These are phyloP conservation scores for Avena atlantica DNA, from an alignment of 176 grass and related monocot species.

Conservation along the genomic window DNA sequence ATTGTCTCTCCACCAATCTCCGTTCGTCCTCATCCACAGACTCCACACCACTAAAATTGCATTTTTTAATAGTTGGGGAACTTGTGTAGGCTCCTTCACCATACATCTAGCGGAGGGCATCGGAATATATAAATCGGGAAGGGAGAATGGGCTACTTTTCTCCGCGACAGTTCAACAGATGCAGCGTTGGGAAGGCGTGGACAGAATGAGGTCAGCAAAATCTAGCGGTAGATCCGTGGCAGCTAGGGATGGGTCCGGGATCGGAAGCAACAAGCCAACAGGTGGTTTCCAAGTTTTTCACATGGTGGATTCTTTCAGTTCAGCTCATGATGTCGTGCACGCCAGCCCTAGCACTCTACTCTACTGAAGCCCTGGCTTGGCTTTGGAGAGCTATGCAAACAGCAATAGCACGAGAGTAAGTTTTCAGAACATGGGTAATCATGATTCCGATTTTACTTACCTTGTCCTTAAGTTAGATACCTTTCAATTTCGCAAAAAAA, in stretches of 20 bases:
- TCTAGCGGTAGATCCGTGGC: constrained; percentile 68
- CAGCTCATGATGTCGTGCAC: neutral
- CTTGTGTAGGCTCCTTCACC: constrained; percentile 2
- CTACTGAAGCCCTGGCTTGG: neutral
- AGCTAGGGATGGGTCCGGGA: constrained; percentile 40
- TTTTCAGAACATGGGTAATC: no score
- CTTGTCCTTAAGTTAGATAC: no score
- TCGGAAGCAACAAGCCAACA: constrained; percentile 22
- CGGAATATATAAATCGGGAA: constrained; percentile 17
- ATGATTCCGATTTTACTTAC: no score
- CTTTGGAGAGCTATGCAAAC: neutral
- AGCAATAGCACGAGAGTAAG: no score
- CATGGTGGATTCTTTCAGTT: neutral
- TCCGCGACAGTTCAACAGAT: constrained; percentile 36
- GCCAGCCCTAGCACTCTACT: neutral
- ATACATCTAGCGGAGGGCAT: neutral
- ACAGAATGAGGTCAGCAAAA: constrained; percentile 71
- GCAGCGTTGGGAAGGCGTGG: constrained; percentile 41
- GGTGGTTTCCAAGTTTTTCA: constrained; percentile 14
- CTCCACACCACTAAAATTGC: neutral
- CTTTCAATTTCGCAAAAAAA: no score
- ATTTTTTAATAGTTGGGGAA: neutral
- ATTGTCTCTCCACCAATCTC: neutral
- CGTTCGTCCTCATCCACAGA: neutral
- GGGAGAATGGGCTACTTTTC: constrained; percentile 38